Evolutionary conservation across 2,329 filamentous ascomycete species (phyloP).

Genomic region (Tolypocladium album): DNA sequence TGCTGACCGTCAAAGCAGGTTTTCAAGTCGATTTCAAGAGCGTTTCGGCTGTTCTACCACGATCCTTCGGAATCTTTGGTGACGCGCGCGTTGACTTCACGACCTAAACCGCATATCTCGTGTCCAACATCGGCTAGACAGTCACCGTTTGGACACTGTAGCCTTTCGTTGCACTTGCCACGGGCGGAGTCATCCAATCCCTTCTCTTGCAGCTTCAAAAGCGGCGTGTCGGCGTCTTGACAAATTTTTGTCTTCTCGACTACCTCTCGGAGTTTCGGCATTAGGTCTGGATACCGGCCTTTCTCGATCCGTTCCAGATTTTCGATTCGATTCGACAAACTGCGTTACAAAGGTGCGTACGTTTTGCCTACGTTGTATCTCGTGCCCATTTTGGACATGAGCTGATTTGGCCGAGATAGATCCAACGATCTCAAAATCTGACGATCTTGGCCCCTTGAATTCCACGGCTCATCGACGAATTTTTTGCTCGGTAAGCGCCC

Average conservation of each 20-base stretch:
- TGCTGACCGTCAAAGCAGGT: constrained; percentile 20
- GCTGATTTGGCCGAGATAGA: too few species aligned
- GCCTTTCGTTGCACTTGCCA: constrained; percentile 5
- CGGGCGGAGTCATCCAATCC: constrained; percentile 14
- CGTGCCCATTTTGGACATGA: too few species aligned
- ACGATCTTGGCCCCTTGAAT: too few species aligned
- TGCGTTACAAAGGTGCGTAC: constrained; percentile 5
- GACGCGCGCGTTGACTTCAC: constrained; percentile 21
- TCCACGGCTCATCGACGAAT: neutral
- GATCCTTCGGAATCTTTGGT: constrained; percentile 28
- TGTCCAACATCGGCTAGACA: constrained; percentile 15
- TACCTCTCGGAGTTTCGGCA: constrained; percentile 25
- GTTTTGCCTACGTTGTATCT: too few species aligned
- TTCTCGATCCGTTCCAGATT: constrained; percentile 22
- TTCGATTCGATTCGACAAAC: constrained; percentile 13
- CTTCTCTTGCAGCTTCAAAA: constrained; percentile 20
- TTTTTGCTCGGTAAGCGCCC: neutral
- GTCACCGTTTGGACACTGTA: constrained; percentile 7
- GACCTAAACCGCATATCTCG: constrained; percentile 12
- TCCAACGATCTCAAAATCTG: too few species aligned
- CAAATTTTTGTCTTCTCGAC: constrained; percentile 23
- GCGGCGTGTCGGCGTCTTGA: constrained; percentile 30
- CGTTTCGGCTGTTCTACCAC: constrained; percentile 26
- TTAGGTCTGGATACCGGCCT: constrained; percentile 24
- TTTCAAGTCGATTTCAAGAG: constrained; percentile 28